Evolutionary conservation across 805 yeast genomes (phyloP).

Genomic region (Candida nitratophila): DNA sequence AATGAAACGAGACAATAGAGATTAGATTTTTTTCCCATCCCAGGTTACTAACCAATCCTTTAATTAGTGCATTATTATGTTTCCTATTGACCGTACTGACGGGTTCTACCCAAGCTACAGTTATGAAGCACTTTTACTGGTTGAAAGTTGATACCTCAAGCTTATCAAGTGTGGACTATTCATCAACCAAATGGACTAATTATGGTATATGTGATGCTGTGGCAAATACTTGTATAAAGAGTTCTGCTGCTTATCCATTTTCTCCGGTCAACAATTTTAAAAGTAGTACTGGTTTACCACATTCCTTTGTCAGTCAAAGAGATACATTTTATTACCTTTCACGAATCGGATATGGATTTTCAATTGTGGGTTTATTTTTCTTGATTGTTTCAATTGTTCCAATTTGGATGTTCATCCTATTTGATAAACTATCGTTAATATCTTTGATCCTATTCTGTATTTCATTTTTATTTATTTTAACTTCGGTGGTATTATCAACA

Average conservation of each 20-base stretch:
- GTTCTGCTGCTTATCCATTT: constrained; percentile 73
- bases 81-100: constrained; percentile 60
- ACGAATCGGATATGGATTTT: constrained; percentile 62
- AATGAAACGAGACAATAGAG: too few species aligned
- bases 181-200: constrained; percentile 69
- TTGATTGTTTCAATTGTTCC: constrained; percentile 41
- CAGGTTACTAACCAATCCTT: too few species aligned
- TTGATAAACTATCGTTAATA: neutral
- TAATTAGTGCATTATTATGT: constrained; percentile 36
- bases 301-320: constrained; percentile 38
- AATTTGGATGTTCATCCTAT: constrained; percentile 9
- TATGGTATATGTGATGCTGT: constrained; percentile 48
- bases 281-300: constrained; percentile 45
- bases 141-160: constrained; percentile 63
- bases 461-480: constrained; percentile 37
- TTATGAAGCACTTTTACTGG: constrained; percentile 67
- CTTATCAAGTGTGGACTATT: constrained; percentile 38
- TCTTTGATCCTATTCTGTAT: constrained; percentile 13
- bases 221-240: constrained; percentile 34
- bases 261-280: constrained; percentile 75
- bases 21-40: too few species aligned
- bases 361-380: constrained; percentile 50
- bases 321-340: constrained; percentile 57
- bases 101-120: constrained; percentile 46
- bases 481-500: constrained; percentile 44